These are phyloP conservation scores for Sclerotinia glacialis DNA, from an alignment of 2,329 filamentous ascomycete genomes.

Conservation along the genomic window DNA sequence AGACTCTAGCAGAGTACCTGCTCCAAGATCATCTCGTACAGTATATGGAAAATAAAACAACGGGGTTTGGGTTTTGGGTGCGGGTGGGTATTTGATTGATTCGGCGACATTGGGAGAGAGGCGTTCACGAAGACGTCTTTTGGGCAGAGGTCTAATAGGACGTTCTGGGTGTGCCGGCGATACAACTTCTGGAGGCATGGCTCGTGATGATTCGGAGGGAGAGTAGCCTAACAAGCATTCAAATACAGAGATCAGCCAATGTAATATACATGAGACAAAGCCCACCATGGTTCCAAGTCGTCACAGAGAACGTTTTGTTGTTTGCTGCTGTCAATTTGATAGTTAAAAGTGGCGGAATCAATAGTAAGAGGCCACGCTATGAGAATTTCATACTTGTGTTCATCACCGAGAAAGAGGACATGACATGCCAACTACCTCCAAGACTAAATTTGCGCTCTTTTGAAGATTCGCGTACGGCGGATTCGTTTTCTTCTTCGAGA, in stretches of 20 bases:
- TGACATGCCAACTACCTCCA: slow-evolving; percentile 19
- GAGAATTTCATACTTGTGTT: slow-evolving; percentile 24
- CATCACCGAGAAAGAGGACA: slow-evolving; percentile 22
- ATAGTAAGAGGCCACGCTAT: slow-evolving; percentile 17
- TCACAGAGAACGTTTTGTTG: not conserved
- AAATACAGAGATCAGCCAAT: slow-evolving; percentile 23
- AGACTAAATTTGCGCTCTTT: slow-evolving; percentile 18
- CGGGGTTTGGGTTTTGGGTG: slow-evolving; percentile 66
- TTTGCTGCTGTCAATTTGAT: slow-evolving; percentile 17
- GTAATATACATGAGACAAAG: slow-evolving; percentile 22
- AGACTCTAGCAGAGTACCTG: slow-evolving; percentile 36
- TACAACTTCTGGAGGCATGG: slow-evolving; percentile 69
- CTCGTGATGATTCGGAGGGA: slow-evolving; percentile 40
- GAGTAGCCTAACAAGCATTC: slow-evolving; percentile 34
- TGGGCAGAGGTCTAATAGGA: slow-evolving; percentile 88
- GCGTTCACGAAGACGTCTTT: slow-evolving; percentile 80
- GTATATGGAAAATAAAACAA: slow-evolving; percentile 69
- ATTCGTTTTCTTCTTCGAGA: slow-evolving; percentile 9
- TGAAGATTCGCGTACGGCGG: slow-evolving; percentile 11
- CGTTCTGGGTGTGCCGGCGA: slow-evolving; percentile 79
- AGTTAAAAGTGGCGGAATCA: slow-evolving; percentile 8
- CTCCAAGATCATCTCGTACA: slow-evolving; percentile 39
- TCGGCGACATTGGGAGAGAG: slow-evolving; percentile 82
- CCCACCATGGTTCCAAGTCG: slow-evolving; percentile 18
- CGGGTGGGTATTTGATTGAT: slow-evolving; percentile 77